Conservation (phyloP, 148 eudicot species). For the Salicornia ramosissima region DNA sequence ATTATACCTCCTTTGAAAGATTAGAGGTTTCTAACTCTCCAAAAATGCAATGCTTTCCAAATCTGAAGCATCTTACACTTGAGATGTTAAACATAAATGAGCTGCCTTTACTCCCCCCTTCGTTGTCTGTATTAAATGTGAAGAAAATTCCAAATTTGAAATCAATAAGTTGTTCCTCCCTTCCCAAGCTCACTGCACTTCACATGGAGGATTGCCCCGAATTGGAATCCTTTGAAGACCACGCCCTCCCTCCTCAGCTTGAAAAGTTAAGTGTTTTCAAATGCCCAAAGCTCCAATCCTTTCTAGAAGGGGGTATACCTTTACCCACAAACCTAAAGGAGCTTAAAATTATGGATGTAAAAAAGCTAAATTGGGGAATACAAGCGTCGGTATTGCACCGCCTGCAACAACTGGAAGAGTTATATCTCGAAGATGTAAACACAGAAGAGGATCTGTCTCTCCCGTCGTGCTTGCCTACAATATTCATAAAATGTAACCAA, state of each 20-base stretch:
- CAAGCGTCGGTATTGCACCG: slow-evolving; percentile 8
- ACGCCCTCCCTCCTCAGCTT: too few relatives aligned
- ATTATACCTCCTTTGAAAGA: background rate
- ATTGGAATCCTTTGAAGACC: too few relatives aligned
- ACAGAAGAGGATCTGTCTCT: background rate
- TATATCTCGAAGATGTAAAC: background rate
- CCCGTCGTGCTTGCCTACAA: background rate
- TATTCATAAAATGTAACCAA: background rate
- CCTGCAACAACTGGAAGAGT: background rate
- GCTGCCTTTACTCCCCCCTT: too few relatives aligned
- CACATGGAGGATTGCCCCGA: too few relatives aligned
- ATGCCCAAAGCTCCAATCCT: too few relatives aligned
- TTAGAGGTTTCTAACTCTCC: background rate
- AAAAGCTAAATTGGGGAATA: background rate
- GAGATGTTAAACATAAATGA: too few relatives aligned
- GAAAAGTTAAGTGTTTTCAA: too few relatives aligned
- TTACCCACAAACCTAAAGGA: background rate
- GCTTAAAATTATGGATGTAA: background rate
- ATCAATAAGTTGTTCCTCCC: too few relatives aligned
- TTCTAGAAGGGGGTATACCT: background rate
- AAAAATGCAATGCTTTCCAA: background rate
- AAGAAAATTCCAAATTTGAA: too few relatives aligned
- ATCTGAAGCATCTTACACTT: too few relatives aligned
- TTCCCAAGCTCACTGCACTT: too few relatives aligned
- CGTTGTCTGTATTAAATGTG: too few relatives aligned